Base-by-base conservation (phyloP, 1,139 yeast species). In the Protomyces macrosporus region DNA sequence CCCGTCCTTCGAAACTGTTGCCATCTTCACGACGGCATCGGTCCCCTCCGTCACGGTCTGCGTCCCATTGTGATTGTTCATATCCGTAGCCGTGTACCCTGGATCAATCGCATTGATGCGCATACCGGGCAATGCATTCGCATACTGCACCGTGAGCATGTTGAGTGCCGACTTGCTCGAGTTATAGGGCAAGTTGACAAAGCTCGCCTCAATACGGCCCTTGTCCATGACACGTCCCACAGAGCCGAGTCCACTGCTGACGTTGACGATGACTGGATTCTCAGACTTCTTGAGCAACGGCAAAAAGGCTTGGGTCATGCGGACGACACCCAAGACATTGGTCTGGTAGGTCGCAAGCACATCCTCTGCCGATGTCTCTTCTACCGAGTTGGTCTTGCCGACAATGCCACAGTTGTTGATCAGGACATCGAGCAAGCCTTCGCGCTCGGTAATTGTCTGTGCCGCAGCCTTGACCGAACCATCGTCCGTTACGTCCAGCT, bases 341-440 rank as follows among this genome's bases (percentile, higher is more conserved):
- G 48, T 42, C 32, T 42, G 30, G 9, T 42, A 42, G 23, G 10
- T 6, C 48, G 16, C 48, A 6, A 42, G 48, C 48, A 42, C 30
- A 42, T 42, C 48, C 9, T 42, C 23, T 10, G 48, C 30, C 16
- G 32, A n/a, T 4, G 32, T 16, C 48, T 42, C 48, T 16, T 42
- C 48, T 4, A 16, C 48, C 6, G 48, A 12, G 30, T 52, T 37
- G 34, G 34, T 9, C n/a, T 6, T 51, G 50, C 67, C 60, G 63
- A 65, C 42, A 36, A 67, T 56, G 16, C 69, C 69, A 10, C 69
- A 67, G 53, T 67, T 67, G 58, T 58, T 66, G 42, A 67, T 65
- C 7, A 67, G 65, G 3, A 67, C 45, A 50, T 67, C 67, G 45
- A 67, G 62, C 16, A 67, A 54, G 9, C 69, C 69, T n/a, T 65